Base-by-base conservation (phyloP, 345 rosid genomes). In the Raphanus raphanistrum region DNA sequence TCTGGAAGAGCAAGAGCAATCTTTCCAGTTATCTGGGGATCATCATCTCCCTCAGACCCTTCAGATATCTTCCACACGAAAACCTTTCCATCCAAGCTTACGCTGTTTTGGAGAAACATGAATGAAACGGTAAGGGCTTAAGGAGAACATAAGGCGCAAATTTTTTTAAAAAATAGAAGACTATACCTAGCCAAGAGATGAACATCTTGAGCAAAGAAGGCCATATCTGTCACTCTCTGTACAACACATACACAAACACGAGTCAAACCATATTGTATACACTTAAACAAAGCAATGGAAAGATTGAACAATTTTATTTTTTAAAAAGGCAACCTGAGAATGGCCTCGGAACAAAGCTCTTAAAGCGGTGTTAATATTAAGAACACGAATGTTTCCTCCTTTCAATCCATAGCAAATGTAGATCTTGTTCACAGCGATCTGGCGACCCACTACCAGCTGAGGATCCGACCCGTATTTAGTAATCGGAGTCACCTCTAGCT, bases 171-270 rank as follows among this genome's bases (percentile, higher is more conserved):
- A 54, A 63, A 57, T 29, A 26, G 32, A 71, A 38, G 48, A 41
- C 32, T 86, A 2, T 28, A 92, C 98, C 98, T 92, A 70, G 98
- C 99, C 82, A 95, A 82, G 68, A 92, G 88, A 83, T 95, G 92
- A 83, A 91, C 98, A 88, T 92, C 90, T 80, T 90, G 92, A 3
- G 94, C 96, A 62, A 90, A 95, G 86, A 95, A 95, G 58, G 87
- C 92, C 98, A 95, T 92, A 71, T 95, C 99, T 13, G 94, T 84
- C 60, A 92, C 90, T 77, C 90, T 87, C 99, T 95, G 88, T 28
- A 68, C 60, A 63, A 63, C 36, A 74, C 16, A 52, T 5, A 32
- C 5, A 32, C 36, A 32, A 32, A 32, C 36, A 32, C 36, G 36
- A 5, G 36, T 32, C 6, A 21, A 32, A 32, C 36, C 36, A 32